A percentile compares a stretch with the other conserved stretches of the same genome.
Evolutionary conservation across 768 basidiomycete species (phyloP).

Genomic region (Amanita pallidorosea): DNA sequence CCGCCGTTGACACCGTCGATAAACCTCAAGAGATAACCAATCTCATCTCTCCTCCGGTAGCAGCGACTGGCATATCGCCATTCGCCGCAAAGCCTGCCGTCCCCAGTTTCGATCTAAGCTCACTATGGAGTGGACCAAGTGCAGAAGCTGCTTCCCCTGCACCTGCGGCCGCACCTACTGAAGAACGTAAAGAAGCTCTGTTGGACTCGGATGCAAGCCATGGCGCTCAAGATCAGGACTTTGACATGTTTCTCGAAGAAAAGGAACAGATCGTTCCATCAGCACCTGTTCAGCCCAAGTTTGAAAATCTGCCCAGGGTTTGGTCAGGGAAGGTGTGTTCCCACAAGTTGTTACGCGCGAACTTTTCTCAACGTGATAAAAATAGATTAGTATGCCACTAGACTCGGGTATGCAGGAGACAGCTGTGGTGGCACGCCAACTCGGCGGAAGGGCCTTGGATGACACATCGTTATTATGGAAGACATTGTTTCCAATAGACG

Average conservation of each 20-base stretch:
- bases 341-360: constrained; percentile 1
- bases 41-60: constrained; percentile 11
- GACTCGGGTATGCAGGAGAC: constrained; percentile 62
- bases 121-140: constrained; percentile 59
- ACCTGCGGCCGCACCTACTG: constrained; percentile 11
- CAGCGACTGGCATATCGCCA: constrained; percentile 35
- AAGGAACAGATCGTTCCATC: constrained; percentile 15
- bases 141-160: constrained; percentile 12
- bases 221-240: constrained; percentile 67
- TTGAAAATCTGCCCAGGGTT: constrained; percentile 49
- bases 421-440: constrained; percentile 59
- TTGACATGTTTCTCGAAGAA: constrained; percentile 73
- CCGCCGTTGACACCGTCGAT: constrained; percentile 4
- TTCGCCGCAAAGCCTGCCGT: constrained; percentile 24
- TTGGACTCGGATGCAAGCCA: constrained; percentile 29
- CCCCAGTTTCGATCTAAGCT: constrained; percentile 48
- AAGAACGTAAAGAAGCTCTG: constrained; percentile 28
- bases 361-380: background rate
- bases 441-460: constrained; percentile 61
- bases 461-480: constrained; percentile 58
- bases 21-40: constrained; percentile 9
- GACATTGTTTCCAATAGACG: constrained; percentile 60
- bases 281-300: constrained; percentile 34
- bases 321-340: constrained; percentile 66
- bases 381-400: constrained; percentile 69